Evolutionary conservation across 495 filamentous ascomycete species (phyloP), one percentile per base, ranked within the genome.

Genomic region (Podospora appendiculata): DNA sequence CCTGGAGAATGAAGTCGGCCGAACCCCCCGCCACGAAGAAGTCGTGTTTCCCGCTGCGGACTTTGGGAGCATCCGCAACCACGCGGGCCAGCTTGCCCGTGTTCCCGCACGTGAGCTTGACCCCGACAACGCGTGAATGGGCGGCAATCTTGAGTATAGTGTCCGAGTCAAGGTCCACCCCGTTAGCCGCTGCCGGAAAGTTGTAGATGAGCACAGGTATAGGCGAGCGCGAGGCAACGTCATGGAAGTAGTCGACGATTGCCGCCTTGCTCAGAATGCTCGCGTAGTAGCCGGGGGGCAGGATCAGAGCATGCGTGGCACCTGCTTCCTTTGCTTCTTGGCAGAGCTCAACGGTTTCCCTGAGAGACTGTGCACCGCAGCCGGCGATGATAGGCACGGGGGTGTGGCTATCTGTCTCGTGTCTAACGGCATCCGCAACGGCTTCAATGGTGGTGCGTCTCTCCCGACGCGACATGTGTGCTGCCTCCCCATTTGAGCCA

Each of bases 401-500:
- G 58, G 89, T 66, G 53, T 80, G 68, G 66, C 79, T 86, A 17
- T 88, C 86, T 34, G 82, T 74, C 40, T 79, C 77, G 68, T 89
- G 80, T 38, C 69, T 62, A 35, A 94, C 77, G 44, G 88, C 84
- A 47, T 79, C 78, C 19, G 88, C 86, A 1, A 90, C 95, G 14
- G 82, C 77, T 46, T 77, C 71, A 19, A 88, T 93, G 52, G 94
- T 79, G 50, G 78, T 66, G 43, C 78, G 79, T 44, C 88, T 81
- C 63, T 92, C 88, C 14, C 78, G 69, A 35, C 82, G 82, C 44
- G 84, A 83, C 19, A 92, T 73, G 60, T 92, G 88, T 4, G 90
- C 87, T 3, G 88, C 88, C 70, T 93, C 90, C 61, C 90, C 90
- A 65, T 94, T 96, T 66, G 87, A 91, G 32, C 89, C 89, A 66